Base-by-base conservation (phyloP, 2,329 filamentous ascomycete species). In the Epichloe coenophiala region DNA sequence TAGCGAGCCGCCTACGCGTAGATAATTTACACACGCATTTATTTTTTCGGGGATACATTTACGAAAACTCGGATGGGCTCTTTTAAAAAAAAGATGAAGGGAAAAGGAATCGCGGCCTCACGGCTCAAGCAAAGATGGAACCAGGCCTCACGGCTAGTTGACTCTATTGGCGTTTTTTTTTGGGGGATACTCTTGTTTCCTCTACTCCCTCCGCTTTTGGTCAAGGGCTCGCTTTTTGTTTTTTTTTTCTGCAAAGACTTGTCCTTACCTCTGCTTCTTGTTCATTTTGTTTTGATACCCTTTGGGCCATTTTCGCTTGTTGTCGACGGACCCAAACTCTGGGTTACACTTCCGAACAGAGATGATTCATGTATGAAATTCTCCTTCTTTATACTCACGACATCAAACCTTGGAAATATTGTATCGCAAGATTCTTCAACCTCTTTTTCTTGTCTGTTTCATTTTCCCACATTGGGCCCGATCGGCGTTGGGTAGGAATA, bases 111-210 rank as follows among this genome's bases (percentile, higher is more conserved):
- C 15, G 15, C n/a, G 56, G 61, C 58, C 61, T 62, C 61, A 53
- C 61, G 61, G 61, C 60, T 57, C 23, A 27, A 49, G 54, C 55
- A 59, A 52, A 62, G 58, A 62, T 49, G 51, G 54, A 51, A 55
- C 56, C 42, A 53, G 52, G 60, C 59, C 61, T 63, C 61, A 59
- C 59, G 59, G 60, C 60, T 59, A 49, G 55, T 55, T 54, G 38
- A 46, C 45, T 54, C 21, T 21, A 35, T 51, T 47, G 45, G 48
- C 50, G 51, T 54, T 51, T 43, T 43, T 33, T 19, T n/a, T 31
- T n/a, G n/a, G 17, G 17, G 17, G 17, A n/a, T 51, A 45, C 19
- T 43, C 21, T 21, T 44, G 21, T 47, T 42, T 31, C 13, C n/a
- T 36, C n/a, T n/a, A 13, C n/a, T 45, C 31, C 23, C 7, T 31